Evolutionary conservation across 2,329 filamentous ascomycete genomes (phyloP), one percentile per base, ranked within the genome.

Genomic region (Pseudocercospora musae): DNA sequence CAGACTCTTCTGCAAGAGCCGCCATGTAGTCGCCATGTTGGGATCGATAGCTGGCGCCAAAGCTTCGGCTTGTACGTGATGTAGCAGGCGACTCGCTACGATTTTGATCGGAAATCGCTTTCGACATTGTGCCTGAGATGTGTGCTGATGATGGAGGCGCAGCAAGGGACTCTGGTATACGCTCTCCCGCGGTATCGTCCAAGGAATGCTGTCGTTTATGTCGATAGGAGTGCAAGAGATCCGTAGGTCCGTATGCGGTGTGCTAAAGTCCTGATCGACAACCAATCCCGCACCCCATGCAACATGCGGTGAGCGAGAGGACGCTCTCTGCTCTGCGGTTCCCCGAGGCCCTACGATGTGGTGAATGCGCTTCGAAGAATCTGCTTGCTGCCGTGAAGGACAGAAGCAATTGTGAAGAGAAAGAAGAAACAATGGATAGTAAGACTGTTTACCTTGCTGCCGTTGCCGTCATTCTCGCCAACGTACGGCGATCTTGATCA

Each of bases 1-100:
- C 74, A 11, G 72, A 72, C 52, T 73, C 69, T 62, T 75, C 70
- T 7, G 72, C 72, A 42, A 74, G 66, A 15, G 59, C 64, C 21
- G 71, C 70, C 27, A 70, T 68, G 20, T 67, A 68, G 42, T 59
- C 66, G 10, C 52, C 52, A 40, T 54, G 52, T 50, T 61, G 67
- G 9, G 70, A 70, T 40, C 68, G 65, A 62, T 69, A 69, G 50
- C 70, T 72, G 5, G 69, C 66, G 20, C 71, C 70, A n/a, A 73
- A 65, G 60, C 69, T 71, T 44, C 70, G 66, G 1, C 66, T 65
- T 6, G 62, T 44, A 11, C 61, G 29, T 21, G 54, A 52, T 1
- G 48, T 44, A 11, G 48, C 37, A 27, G 65, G 63, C 42, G 63
- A 64, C 21, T 50, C 58, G 62, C 67, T 69, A 25, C 67, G 63